These are phyloP conservation scores for Colletotrichum costaricense DNA, from an alignment of 2,329 filamentous ascomycete genomes.

Conservation along the genomic window DNA sequence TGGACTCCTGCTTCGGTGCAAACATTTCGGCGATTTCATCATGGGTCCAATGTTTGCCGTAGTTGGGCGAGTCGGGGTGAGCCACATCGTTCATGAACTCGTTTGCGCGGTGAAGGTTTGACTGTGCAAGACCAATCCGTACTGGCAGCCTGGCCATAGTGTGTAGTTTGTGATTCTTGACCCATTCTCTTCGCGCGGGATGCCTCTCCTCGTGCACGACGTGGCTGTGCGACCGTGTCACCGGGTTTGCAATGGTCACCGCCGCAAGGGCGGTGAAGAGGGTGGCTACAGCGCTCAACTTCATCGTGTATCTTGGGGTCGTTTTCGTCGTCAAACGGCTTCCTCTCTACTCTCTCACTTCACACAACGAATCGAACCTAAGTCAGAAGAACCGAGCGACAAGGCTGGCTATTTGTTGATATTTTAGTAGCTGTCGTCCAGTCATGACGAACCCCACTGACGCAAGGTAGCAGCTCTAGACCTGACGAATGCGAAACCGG, in stretches of 20 bases:
- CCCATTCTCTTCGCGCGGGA: conserved; percentile 35
- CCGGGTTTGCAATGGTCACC: conserved; percentile 24
- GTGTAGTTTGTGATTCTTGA: conserved; percentile 30
- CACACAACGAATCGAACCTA: conserved; percentile 7
- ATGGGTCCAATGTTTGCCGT: conserved; percentile 59
- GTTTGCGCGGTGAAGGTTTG: conserved; percentile 36
- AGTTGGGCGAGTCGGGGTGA: conserved; percentile 55
- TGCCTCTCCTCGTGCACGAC: conserved; percentile 37
- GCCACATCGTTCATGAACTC: conserved; percentile 37
- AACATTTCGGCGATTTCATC: conserved; percentile 57
- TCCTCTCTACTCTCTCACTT: conserved; percentile 7
- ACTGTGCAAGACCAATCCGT: conserved; percentile 37
- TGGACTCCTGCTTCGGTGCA: conserved; percentile 54
- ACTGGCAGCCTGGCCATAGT: conserved; percentile 32
- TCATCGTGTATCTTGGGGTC: conserved; percentile 30
- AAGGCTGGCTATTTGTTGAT: conserved; percentile 31
- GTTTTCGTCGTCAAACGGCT: conserved; percentile 19
- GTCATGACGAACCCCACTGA: conserved; percentile 24
- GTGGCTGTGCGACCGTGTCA: conserved; percentile 32
- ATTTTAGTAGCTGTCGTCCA: conserved; percentile 29
- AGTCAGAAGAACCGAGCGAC: conserved; percentile 17
- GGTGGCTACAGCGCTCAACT: conserved; percentile 28
- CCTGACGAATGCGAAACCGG: conserved; percentile 34
- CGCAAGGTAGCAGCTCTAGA: conserved; percentile 18
- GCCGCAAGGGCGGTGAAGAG: conserved; percentile 27